Evolutionary conservation across 2,329 filamentous ascomycete species (phyloP).

Genomic region (Stachybotrys chartarum): DNA sequence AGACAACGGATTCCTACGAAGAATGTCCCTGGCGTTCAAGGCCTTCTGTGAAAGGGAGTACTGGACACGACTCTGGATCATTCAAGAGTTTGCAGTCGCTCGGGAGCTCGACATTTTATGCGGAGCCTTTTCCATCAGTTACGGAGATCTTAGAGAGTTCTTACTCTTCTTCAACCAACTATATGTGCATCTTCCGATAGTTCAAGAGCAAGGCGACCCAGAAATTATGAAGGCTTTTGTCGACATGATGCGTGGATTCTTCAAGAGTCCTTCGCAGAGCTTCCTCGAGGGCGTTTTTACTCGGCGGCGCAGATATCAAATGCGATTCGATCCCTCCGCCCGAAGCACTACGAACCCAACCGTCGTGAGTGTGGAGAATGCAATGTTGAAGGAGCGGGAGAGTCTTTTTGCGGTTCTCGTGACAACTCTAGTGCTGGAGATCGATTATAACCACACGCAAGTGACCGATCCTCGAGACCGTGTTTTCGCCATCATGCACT

Average conservation of each 20-base stretch:
- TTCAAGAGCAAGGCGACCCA: neutral
- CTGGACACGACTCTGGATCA: constrained; percentile 10
- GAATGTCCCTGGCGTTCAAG: constrained; percentile 2
- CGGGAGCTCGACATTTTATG: constrained; percentile 5
- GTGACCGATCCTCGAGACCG: constrained; percentile 8
- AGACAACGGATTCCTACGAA: neutral
- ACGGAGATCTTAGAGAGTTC: neutral
- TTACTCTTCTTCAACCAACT: neutral
- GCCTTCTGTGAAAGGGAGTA: constrained; percentile 4
- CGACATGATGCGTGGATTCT: neutral
- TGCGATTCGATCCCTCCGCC: too few relatives aligned
- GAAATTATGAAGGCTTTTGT: neutral
- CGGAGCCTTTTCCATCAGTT: constrained; percentile 2
- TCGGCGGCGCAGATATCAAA: neutral
- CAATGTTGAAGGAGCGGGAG: neutral
- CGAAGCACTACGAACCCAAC: too few relatives aligned
- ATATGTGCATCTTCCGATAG: neutral
- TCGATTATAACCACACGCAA: constrained; percentile 7
- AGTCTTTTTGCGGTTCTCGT: constrained; percentile 4
- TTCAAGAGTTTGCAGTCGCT: constrained; percentile 7
- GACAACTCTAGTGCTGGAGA: constrained; percentile 3
- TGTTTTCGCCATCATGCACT: constrained; percentile 6
- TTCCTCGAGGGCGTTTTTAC: constrained; percentile 6
- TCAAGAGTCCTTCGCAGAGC: neutral
- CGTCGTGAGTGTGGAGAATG: too few relatives aligned